Evolutionary conservation across 1,139 yeast species (phyloP), one percentile per base, ranked within the genome.

Genomic region (Dujonia santamariae): DNA sequence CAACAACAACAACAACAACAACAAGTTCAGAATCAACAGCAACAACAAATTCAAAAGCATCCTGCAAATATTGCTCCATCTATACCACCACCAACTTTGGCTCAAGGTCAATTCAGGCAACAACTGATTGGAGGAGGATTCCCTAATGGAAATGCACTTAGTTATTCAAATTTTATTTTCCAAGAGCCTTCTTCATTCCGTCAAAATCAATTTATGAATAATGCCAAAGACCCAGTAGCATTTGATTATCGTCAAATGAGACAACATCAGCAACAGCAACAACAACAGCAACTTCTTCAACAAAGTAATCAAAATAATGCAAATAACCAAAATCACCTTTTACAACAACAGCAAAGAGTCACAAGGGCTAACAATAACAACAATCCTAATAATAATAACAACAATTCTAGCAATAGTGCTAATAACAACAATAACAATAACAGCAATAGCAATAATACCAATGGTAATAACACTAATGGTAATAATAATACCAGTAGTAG

Each of bases 21-120:
- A 17, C 30, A 26, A 22, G 38, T 19, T 22, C 44, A 43, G 30
- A 41, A 32, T 16, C 36, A 36, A 16, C 44, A 34, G 18, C 39
- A 29, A 22, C 42, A 35, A 19, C 42, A 38, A 19, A 7, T 9
- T 19, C 21, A 7, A 5, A 22, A 22, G 6, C 25, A 22, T 5
- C 13, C 12, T 11, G 25, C 12, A 14, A 14, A 7, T 9, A 9
- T 22, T 5, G 12, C 9, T 14, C 12, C 25, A 22, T 7, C 25
- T 11, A 11, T 14, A 22, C 13, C 12, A 6, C 25, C 9, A 11
- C 25, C 25, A 5, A n/a, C 25, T 22, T n/a, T 6, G 13, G 25
- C 26, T n/a, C 7, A 23, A 23, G 7, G 15, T 15, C 14, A 29
- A 26, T 18, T 13, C 29, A 31, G 34, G 20, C 47, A 39, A 18